Conservation (phyloP, 2,329 filamentous ascomycete species). For the Penicillium sp. region DNA sequence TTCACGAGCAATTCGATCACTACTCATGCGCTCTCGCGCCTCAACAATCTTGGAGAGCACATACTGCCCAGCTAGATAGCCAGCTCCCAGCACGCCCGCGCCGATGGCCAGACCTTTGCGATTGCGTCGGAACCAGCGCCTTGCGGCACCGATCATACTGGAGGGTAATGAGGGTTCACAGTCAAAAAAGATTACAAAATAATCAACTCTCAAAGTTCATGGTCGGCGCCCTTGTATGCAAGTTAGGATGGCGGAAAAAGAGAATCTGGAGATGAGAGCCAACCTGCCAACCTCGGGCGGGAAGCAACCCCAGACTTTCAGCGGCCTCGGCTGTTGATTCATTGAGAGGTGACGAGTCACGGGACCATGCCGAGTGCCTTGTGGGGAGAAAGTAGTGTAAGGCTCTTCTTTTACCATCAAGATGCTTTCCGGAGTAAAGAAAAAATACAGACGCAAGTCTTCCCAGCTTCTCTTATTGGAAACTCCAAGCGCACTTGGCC, state of each 20-base stretch:
- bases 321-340: slow-evolving; percentile 26
- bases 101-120: slow-evolving; percentile 83
- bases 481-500: no score
- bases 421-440: no score
- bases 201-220: slow-evolving; percentile 2
- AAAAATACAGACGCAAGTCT: no score
- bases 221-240: not conserved
- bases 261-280: slow-evolving; percentile 7
- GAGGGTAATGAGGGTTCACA: not conserved
- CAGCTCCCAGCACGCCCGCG: slow-evolving; percentile 77
- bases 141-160: slow-evolving; percentile 63
- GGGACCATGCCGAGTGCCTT: no score
- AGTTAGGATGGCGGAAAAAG: slow-evolving; percentile 6
- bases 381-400: no score
- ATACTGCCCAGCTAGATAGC: slow-evolving; percentile 91
- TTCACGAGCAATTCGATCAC: slow-evolving; percentile 90
- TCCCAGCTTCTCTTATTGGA: no score
- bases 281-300: slow-evolving; percentile 10
- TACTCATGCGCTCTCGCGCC: slow-evolving; percentile 91
- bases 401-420: no score
- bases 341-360: no score
- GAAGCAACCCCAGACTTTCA: slow-evolving; percentile 8
- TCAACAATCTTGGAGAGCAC: slow-evolving; percentile 84
- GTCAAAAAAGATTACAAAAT: not conserved
- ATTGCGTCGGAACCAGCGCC: slow-evolving; percentile 89